Conservation (phyloP, 169 alveolate genomes). For the Eimeria praecox region DNA sequence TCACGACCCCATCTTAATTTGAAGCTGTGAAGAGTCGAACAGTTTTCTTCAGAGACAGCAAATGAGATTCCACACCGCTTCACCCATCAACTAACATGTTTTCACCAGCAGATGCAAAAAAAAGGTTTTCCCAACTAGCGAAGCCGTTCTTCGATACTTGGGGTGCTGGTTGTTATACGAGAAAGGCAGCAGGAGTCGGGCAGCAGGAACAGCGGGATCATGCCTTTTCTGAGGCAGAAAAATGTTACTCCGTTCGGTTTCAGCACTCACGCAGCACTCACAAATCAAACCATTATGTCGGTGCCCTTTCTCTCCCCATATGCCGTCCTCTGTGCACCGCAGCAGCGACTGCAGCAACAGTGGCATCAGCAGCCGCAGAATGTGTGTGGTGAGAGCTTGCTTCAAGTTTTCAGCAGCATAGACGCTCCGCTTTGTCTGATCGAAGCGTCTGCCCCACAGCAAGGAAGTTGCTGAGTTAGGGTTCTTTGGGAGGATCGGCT, state of each 20-base stretch:
- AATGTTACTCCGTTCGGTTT: not conserved
- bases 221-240: not conserved
- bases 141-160: not conserved
- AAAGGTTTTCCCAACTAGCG: not conserved
- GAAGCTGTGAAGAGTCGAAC: not conserved
- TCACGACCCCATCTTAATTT: not conserved
- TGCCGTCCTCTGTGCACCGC: no score
- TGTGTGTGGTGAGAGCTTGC: not conserved
- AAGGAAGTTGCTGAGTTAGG: constrained; percentile 4
- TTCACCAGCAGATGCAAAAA: not conserved
- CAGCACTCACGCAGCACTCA: not conserved
- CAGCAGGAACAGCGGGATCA: not conserved
- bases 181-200: not conserved
- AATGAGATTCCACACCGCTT: not conserved
- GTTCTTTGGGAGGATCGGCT: constrained; percentile 6
- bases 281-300: not conserved
- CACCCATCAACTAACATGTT: not conserved
- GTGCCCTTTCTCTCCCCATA: no score
- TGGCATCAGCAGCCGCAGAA: constrained; percentile 11
- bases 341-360: not conserved
- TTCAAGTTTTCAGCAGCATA: constrained; percentile 9
- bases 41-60: not conserved
- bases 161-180: not conserved
- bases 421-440: constrained; percentile 20
- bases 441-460: constrained; percentile 10